Base-by-base conservation (phyloP, 2,329 filamentous ascomycete genomes). In the Biscogniauxia marginata region DNA sequence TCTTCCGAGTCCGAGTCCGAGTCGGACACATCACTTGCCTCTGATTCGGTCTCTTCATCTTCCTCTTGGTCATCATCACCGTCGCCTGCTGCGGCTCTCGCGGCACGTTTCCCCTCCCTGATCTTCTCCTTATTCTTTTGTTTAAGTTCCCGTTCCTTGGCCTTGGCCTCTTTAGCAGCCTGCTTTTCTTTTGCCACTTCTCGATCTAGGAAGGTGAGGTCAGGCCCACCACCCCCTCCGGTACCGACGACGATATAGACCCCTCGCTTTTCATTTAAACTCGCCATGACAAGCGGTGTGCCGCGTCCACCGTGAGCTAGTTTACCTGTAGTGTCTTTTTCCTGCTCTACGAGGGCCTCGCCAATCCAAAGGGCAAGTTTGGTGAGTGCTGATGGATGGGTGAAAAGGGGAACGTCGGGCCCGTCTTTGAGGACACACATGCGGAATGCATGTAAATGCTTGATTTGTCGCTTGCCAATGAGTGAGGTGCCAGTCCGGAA, bases 391-490 rank as follows among this genome's bases (percentile, higher is more conserved):
- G 93, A 91, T 0, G 95, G 93, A 68, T 98, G 93, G 0, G 88
- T 92, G 74, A 99, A 99, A 9, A 98, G 82, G n/a, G 84, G 77
- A 0, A 96, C 89, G 65, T 98, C 95, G 0, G 93, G 91, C 0
- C 93, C 92, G 68, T 98, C 95, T 70, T 96, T 96, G 65, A 99
- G 92, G 3, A 98, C 89, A 30, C 90, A 96, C 82, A 99, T 92
- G 50, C 95, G 90, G 72, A 98, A 99, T 0, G 93, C 90, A 49
- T 91, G 86, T 16, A 99, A 79, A 71, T 97, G 92, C 39, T 91
- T 90, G 70, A 99, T 96, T 67, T 97, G 93, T 56, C 90, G 88
- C 76, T 99, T 99, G 63, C 91, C 90, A 57, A 99, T 89, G 23
- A 99, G 81, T 0, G 90, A 88, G 1, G 92, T 96, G 39, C 95